Conservation (phyloP, 2,329 filamentous ascomycete genomes). For the Fusarium sublunatum region DNA sequence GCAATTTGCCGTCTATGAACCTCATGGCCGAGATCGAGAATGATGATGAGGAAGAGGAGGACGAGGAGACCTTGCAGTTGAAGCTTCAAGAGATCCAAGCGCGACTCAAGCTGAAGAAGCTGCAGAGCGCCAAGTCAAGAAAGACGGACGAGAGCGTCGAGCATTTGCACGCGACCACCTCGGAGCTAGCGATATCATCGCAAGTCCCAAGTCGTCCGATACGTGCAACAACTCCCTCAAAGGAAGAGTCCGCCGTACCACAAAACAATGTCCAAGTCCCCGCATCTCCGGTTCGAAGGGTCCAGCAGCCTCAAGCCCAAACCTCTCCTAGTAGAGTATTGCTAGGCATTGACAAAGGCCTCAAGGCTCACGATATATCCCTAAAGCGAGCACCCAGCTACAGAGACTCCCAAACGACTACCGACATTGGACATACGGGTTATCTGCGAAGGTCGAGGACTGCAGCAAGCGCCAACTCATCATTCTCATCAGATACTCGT, state of each 20-base stretch:
- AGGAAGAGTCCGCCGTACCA: conserved; percentile 41
- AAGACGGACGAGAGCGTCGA: conserved; percentile 38
- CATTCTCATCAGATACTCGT: conserved; percentile 49
- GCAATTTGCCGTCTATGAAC: conserved; percentile 46
- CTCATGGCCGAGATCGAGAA: conserved; percentile 53
- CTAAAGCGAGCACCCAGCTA: conserved; percentile 76
- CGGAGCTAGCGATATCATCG: conserved; percentile 41
- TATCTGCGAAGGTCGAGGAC: conserved; percentile 60
- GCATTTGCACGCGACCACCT: conserved; percentile 31
- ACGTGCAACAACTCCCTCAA: conserved; percentile 46
- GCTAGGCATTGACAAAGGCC: conserved; percentile 89
- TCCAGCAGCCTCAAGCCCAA: conserved; percentile 62
- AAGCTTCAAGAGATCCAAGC: conserved; percentile 91
- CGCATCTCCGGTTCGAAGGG: conserved; percentile 74
- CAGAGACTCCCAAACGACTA: conserved; percentile 44
- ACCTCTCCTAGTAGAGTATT: conserved; percentile 83
- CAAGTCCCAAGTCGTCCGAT: conserved; percentile 34
- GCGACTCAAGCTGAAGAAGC: conserved; percentile 84
- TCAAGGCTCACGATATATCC: conserved; percentile 84
- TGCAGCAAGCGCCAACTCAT: conserved; percentile 45
- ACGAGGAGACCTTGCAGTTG: conserved; percentile 89
- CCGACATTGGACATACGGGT: conserved; percentile 42
- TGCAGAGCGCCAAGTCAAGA: conserved; percentile 68
- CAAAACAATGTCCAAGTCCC: conserved; percentile 75
- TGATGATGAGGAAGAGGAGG: conserved; percentile 71